A percentile compares a stretch with the other conserved stretches of the same genome.
These are phyloP conservation scores for Tolypocladium nubicola DNA, from an alignment of 2,329 filamentous ascomycete genomes.

Conservation along the genomic window DNA sequence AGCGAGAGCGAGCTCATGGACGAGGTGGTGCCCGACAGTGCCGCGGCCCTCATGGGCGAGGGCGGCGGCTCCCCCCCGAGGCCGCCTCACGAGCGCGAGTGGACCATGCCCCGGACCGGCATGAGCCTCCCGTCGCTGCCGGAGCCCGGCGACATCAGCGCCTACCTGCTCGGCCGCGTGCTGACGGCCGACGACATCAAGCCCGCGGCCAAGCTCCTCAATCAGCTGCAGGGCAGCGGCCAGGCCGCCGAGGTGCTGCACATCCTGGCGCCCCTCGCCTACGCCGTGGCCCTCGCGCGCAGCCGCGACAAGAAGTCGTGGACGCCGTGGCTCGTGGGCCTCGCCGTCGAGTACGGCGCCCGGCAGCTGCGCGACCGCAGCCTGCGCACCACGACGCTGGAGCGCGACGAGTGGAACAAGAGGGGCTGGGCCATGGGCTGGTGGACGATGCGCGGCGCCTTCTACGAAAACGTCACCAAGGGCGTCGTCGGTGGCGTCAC, in stretches of 20 bases:
- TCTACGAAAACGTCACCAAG: slow-evolving; percentile 87
- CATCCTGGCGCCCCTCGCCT: slow-evolving; percentile 79
- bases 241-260: slow-evolving; percentile 85
- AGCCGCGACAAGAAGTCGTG: slow-evolving; percentile 67
- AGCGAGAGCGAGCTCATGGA: slow-evolving; percentile 33
- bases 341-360: slow-evolving; percentile 78
- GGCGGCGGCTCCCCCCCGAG: slow-evolving; percentile 2
- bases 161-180: slow-evolving; percentile 80
- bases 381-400: slow-evolving; percentile 72
- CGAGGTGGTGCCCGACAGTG: slow-evolving; percentile 23
- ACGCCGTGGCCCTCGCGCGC: slow-evolving; percentile 70
- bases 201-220: slow-evolving; percentile 76
- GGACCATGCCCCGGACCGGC: slow-evolving; percentile 92
- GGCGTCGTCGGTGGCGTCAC: slow-evolving; percentile 61
- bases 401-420: slow-evolving; percentile 81
- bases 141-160: slow-evolving; percentile 69
- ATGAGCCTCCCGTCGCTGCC: slow-evolving; percentile 77
- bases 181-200: slow-evolving; percentile 96
- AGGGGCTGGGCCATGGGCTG: slow-evolving; percentile 85
- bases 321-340: slow-evolving; percentile 82
- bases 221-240: slow-evolving; percentile 60
- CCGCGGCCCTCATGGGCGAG: slow-evolving; percentile 4
- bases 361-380: slow-evolving; percentile 71
- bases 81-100: slow-evolving; percentile 45
- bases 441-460: slow-evolving; percentile 96